Evolutionary conservation across 208 protist species (phyloP).

Genomic region (Trichomonas vaginalis): DNA sequence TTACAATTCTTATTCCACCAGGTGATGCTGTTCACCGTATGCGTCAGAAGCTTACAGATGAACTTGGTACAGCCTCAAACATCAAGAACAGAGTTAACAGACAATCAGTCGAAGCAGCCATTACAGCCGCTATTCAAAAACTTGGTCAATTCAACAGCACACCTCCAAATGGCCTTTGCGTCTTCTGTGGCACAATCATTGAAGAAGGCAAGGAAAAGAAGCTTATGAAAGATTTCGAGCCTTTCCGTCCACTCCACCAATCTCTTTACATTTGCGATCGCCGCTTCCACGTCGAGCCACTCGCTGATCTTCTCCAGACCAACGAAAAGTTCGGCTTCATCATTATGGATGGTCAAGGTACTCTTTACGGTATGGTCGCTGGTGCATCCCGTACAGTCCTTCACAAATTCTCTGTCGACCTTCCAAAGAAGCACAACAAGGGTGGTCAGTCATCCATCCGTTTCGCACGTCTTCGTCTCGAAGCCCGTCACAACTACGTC

Average conservation of each 20-base stretch:
- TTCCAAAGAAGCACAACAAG: conserved; percentile 99
- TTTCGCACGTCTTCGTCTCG: conserved; percentile 96
- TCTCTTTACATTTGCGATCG: conserved; percentile 84
- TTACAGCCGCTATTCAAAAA: conserved; percentile 62
- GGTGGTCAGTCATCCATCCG: conserved; percentile 98
- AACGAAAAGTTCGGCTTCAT: conserved; percentile 99
- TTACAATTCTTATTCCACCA: conserved; percentile 93
- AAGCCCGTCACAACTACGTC: conserved; percentile 98
- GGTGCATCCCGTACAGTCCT: conserved; percentile 90
- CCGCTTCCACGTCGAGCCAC: conserved; percentile 57
- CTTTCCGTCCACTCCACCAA: conserved; percentile 96
- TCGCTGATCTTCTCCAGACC: conserved; percentile 84
- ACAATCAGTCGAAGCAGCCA: conserved; percentile 64
- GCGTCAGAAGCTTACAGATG: conserved; percentile 94
- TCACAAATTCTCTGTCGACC: conserved; percentile 92
- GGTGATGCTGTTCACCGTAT: conserved; percentile 86
- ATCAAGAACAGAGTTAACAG: conserved; percentile 98
- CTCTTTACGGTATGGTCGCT: conserved; percentile 81
- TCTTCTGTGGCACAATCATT: conserved; percentile 96
- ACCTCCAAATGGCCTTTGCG: conserved; percentile 82
- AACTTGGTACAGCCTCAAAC: conserved; percentile 96
- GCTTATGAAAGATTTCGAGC: conserved; percentile 94
- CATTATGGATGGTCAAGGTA: conserved; percentile 95
- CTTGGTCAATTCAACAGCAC: conserved; percentile 70
- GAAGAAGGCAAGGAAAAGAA: conserved; percentile 98